Evolutionary conservation across 306 rosid genomes (phyloP).

Genomic region (Rosa lucieae): DNA sequence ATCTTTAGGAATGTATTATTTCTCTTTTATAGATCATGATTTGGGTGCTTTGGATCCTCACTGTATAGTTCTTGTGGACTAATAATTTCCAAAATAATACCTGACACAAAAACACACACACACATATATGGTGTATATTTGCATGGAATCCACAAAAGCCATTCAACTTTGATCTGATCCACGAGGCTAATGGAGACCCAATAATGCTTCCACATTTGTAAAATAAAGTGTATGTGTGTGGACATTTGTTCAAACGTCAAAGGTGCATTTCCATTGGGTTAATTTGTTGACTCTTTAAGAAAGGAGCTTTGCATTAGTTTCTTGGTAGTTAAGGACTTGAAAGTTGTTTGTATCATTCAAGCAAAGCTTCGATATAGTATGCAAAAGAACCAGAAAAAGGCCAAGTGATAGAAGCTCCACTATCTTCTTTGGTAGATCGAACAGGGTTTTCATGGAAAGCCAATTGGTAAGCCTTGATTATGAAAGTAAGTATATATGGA

Average conservation of each 20-base stretch:
- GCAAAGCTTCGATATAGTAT: constrained; percentile 23
- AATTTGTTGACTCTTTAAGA: neutral
- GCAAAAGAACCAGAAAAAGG: neutral
- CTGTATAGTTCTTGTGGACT: neutral
- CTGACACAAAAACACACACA: neutral
- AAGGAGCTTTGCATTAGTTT: constrained; percentile 29
- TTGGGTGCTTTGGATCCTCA: neutral
- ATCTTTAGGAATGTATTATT: neutral
- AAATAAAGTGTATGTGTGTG: neutral
- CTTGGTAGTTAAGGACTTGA: constrained; percentile 61
- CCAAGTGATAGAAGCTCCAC: constrained; percentile 27
- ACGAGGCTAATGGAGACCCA: constrained; percentile 17
- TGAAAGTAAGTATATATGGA: constrained; percentile 25
- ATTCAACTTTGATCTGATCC: constrained; percentile 37
- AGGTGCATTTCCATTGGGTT: constrained; percentile 17
- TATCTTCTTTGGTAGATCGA: constrained; percentile 29
- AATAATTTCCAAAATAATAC: constrained; percentile 9
- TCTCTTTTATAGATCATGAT: neutral
- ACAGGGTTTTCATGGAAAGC: constrained; percentile 34
- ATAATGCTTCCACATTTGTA: constrained; percentile 18
- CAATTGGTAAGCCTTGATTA: constrained; percentile 14
- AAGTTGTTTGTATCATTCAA: constrained; percentile 28
- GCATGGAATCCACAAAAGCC: constrained; percentile 33
- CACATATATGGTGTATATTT: neutral
- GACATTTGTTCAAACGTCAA: constrained; percentile 10